Base-by-base conservation (phyloP, 2,329 filamentous ascomycete genomes). In the Penicillium sp. region DNA sequence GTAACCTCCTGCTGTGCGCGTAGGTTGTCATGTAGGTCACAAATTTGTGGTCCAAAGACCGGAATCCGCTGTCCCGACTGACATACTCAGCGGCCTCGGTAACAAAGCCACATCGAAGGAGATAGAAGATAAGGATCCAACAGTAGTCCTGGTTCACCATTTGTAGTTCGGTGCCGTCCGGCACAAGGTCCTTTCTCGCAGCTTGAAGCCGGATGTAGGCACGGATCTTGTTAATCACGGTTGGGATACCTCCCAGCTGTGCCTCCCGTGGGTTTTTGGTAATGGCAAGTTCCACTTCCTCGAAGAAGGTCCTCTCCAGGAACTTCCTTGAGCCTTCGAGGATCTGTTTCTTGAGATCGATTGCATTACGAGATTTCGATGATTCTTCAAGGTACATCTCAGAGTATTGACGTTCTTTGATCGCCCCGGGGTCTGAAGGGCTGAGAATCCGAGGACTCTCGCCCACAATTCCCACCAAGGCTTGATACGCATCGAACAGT, bases 111-210 rank as follows among this genome's bases (percentile, higher is more conserved):
- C 89, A 89, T 43, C 94, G 86, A 22, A 99, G 79, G 39, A 97
- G 83, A 74, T 91, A 97, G 77, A 95, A 99, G 43, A 99, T 86
- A 47, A 97, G 83, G 42, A 92, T 92, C 94, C 94, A 99, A 60
- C 92, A 89, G 67, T 89, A 94, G 70, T 96, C 92, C 48, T 89
- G 86, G 40, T 86, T 86, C 45, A 92, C 83, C 71, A 87, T 85
- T 72, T 96, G 91, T 44, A 97, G 80, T 61, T 93, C 86, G 4
- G 87, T 85, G 58, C 88, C 90, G 68, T 96, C 90, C 2, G 88
- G 86, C 2, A 89, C 90, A 42, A 97, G 83, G 67, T 96, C 91
- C 74, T 92, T 96, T 55, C 91, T 86, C 1, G 85, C 83, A 40
- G 87, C 84, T 57, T 90, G 86, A 54, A 97, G 82, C 46, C 92